These are phyloP conservation scores for Cryphonectria carpinicola DNA, from an alignment of 2,329 filamentous ascomycete genomes.

Conservation along the genomic window DNA sequence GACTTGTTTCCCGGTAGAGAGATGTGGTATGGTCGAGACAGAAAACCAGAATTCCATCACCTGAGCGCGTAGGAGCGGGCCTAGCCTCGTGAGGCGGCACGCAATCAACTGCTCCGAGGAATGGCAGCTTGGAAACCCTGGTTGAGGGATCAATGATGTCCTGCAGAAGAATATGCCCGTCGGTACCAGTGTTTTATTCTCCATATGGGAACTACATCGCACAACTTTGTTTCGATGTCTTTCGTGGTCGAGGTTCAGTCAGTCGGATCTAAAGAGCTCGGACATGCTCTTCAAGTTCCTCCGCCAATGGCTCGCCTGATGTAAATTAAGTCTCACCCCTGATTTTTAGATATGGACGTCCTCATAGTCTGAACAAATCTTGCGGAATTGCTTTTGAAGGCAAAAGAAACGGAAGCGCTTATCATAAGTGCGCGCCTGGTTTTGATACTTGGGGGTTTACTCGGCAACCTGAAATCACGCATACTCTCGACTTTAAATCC, in stretches of 20 bases:
- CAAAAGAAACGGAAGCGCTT: no score
- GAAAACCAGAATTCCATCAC: neutral
- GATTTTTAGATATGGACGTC: neutral
- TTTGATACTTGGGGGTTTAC: no score
- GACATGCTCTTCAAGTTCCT: neutral
- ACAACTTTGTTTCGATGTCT: neutral
- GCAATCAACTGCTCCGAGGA: constrained; percentile 20
- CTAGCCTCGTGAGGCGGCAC: constrained; percentile 18
- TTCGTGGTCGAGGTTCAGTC: neutral
- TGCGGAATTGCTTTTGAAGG: neutral
- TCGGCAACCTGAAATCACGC: no score
- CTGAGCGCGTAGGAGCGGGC: neutral
- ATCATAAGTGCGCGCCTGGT: no score
- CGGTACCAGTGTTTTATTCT: neutral
- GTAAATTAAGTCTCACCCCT: neutral
- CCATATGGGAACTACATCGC: neutral
- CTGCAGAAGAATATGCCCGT: neutral
- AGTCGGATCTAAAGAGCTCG: neutral
- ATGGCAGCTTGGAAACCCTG: neutral
- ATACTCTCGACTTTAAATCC: no score
- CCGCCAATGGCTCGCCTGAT: constrained; percentile 13
- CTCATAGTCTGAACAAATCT: neutral
- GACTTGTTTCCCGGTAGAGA: neutral
- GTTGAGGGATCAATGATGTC: neutral
- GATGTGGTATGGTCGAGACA: neutral